Base-by-base conservation (phyloP, 1,284 basidiomycete species). In the Austroboletus novae-zelandiae region DNA sequence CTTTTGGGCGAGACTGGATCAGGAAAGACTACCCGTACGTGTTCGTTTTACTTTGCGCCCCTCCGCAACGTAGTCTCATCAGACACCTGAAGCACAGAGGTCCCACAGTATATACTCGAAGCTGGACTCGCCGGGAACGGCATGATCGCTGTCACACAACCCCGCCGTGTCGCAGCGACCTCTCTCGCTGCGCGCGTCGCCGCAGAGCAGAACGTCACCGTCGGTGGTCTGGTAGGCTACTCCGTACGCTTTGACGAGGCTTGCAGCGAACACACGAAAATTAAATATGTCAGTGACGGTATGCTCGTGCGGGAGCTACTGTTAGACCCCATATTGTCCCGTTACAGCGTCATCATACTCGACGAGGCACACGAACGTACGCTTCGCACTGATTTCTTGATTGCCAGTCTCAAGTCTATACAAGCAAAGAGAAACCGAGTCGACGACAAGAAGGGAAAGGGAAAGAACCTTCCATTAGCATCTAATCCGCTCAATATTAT, bases 281-380 rank as follows among this genome's bases (percentile, higher is more conserved):
- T 99, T 67, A 94, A 97, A 68, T 99, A 94, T 70, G 79, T 96
- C 68, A 98, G 95, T 20, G 97, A 99, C 62, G 96, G 96, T 62
- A 96, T 98, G 82, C 84, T 99, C 58, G 85, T 97, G 35, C 84
- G 95, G 51, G 96, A 94, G 73, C 83, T 95, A 52, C 76, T 96
- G 54, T 82, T 79, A 45, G 89, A 94, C 63, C 75, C 79, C 18
- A 70, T 89, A n/a, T 75, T 98, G 43, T 82, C 83, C 48, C 82
- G 81, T 42, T 99, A 98, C 71, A 91, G 90, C 61, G 82, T 96
- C 14, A 78, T 99, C 50, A 81, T 99, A 54, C 85, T 99, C 46
- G 96, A 99, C 65, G 96, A 99, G 67, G 96, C 96, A 3, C 97
- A 99, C 72, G 96, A 99, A 66, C 82, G 96, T 41, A 97, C 94